Evolutionary conservation across 75 land plant species (phyloP), one percentile per base, ranked within the genome.

Genomic region (Selaginella moellendorffii): DNA sequence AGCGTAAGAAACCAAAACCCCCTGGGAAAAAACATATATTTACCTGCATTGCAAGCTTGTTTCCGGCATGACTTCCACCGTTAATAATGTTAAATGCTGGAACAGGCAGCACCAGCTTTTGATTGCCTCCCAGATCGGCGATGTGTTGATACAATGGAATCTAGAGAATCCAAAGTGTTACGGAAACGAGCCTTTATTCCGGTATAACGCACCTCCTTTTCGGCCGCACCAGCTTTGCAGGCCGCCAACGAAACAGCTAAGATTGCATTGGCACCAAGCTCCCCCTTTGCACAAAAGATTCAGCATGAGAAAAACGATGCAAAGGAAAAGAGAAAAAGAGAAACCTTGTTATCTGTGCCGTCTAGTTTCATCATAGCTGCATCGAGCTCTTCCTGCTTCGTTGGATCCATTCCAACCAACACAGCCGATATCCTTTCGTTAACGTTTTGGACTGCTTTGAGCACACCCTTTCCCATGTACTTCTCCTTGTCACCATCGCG

Each of bases 201-300:
- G 26, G 61, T 64, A 25, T 29, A 31, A 27, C 68, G 68, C 69
- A 73, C 99, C 84, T 87, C 99, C 62, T 95, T 95, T 73, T 90
- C 97, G 54, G 90, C 87, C 72, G 97, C 99, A 10, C 99, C 99
- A 62, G 99, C 99, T 77, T 84, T 95, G 74, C 99, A 95, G 29
- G 85, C 97, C 71, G 99, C 99, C 80, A 95, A 82, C 63, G 99
- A 95, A 20, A 95, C 99, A 23, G 99, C 99, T 59, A 95, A 67
- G 18, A 90, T 86, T 19, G 99, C 90, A 84, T 95, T 95, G 74
- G 86, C 99, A 56, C 99, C 97, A 64, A 95, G 81, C 69, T 89
- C 86, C 31, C 82, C 82, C 99, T 95, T n/a, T n/a, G n/a, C n/a
- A n/a, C n/a, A n/a, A n/a, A n/a, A n/a, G n/a, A 36, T 5, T 36